phyloP scores from a whole-genome alignment of 1,284 basidiomycete species.

The Polyporus tsugae region DNA sequence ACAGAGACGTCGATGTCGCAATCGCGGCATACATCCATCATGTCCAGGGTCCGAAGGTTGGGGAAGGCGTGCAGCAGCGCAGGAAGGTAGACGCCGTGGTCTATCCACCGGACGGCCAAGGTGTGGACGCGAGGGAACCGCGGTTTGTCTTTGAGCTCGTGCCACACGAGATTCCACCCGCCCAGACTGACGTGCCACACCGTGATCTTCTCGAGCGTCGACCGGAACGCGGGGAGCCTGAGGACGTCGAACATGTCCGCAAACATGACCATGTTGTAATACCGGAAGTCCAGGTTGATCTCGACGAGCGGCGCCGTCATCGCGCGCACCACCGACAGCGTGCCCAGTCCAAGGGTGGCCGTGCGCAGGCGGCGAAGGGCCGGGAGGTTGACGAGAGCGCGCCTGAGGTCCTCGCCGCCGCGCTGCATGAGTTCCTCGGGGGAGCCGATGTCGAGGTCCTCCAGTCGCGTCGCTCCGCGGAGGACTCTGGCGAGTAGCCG shows the following conservation, averaged over 20 bases:
- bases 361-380: background rate
- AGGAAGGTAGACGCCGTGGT: background rate
- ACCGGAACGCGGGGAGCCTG: background rate
- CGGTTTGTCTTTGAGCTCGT: background rate
- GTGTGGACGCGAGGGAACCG: background rate
- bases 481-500: background rate
- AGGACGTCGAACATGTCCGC: background rate
- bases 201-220: background rate
- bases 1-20: background rate
- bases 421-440: background rate
- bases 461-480: background rate
- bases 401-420: background rate
- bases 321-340: background rate
- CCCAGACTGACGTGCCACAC: background rate
- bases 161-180: background rate
- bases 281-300: background rate
- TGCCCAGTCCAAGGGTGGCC: background rate
- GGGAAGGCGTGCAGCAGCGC: background rate
- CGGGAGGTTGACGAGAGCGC: background rate
- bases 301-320: background rate
- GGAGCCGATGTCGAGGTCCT: background rate
- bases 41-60: background rate
- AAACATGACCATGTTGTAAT: background rate
- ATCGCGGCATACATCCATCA: background rate
- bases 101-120: background rate